These are phyloP conservation scores for Tricholoma hemisulphureum DNA, from an alignment of 768 basidiomycete genomes.

Conservation along the genomic window DNA sequence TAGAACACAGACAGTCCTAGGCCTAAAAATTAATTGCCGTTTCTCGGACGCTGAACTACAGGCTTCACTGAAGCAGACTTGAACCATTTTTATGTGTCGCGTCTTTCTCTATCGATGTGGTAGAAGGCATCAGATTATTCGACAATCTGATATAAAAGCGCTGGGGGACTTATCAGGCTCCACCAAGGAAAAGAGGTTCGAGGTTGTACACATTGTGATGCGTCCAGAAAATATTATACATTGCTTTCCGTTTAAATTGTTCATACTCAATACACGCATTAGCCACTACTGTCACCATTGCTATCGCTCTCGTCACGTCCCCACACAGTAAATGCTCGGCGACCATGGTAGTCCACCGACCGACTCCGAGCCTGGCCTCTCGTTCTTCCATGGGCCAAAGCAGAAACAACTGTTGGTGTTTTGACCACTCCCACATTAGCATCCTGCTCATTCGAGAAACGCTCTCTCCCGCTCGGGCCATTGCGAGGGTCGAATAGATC, in stretches of 20 bases:
- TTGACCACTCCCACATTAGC: conserved; percentile 51
- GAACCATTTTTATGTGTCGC: too few species aligned
- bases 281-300: conserved; percentile 66
- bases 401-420: conserved; percentile 62
- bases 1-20: too few species aligned
- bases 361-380: conserved; percentile 33
- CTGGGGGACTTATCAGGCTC: too few species aligned
- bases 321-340: conserved; percentile 78
- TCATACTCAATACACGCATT: conserved; percentile 1
- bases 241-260: too few species aligned
- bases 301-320: conserved; percentile 89
- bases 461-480: conserved; percentile 45
- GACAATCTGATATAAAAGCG: too few species aligned
- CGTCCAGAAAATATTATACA: background rate
- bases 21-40: too few species aligned
- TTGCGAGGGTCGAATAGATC: conserved; percentile 31
- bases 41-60: too few species aligned
- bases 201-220: too few species aligned
- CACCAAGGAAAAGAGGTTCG: too few species aligned
- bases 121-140: too few species aligned
- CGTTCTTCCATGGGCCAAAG: conserved; percentile 29
- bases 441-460: conserved; percentile 62
- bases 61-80: too few species aligned
- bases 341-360: conserved; percentile 40
- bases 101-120: too few species aligned